Evolutionary conservation across 1,139 yeast genomes (phyloP).

Genomic region (Pichia sorboxylosa): DNA sequence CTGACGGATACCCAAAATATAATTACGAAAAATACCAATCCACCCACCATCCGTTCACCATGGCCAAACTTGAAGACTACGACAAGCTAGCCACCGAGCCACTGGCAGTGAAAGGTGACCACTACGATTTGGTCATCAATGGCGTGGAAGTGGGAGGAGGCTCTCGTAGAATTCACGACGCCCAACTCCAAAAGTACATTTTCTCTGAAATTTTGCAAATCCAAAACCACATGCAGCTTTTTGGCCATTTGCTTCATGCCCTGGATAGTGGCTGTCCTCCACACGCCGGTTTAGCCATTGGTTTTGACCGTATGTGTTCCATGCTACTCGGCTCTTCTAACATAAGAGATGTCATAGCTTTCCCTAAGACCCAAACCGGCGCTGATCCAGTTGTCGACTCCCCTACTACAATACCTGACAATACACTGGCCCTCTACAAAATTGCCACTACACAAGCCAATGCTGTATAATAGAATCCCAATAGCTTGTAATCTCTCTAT

Average conservation of each 20-base stretch:
- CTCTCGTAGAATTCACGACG: slow-evolving; percentile 86
- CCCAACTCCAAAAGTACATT: slow-evolving; percentile 60
- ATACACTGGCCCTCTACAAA: slow-evolving; percentile 40
- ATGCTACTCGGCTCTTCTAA: slow-evolving; percentile 67
- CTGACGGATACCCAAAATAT: slow-evolving; percentile 47
- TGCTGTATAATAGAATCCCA: too few species aligned
- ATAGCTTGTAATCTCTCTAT: too few species aligned
- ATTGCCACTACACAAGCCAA: slow-evolving; percentile 18
- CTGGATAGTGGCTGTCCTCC: slow-evolving; percentile 94
- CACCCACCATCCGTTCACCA: slow-evolving; percentile 95
- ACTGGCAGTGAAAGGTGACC: slow-evolving; percentile 71
- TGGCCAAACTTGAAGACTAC: slow-evolving; percentile 68
- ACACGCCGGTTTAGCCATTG: slow-evolving; percentile 94
- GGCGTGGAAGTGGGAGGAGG: slow-evolving; percentile 98
- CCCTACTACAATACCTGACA: slow-evolving; percentile 53
- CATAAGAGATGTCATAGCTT: slow-evolving; percentile 88
- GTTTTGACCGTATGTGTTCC: slow-evolving; percentile 87
- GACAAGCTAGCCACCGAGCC: slow-evolving; percentile 44
- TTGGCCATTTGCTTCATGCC: slow-evolving; percentile 79
- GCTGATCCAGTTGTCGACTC: slow-evolving; percentile 78
- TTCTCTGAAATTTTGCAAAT: slow-evolving; percentile 47
- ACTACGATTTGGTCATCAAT: slow-evolving; percentile 84
- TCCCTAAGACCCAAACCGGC: slow-evolving; percentile 88
- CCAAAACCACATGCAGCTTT: slow-evolving; percentile 45
- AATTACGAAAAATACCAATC: slow-evolving; percentile 40